Base-by-base conservation (phyloP, 2,329 filamentous ascomycete genomes). In the Ceratocystis variospora region DNA sequence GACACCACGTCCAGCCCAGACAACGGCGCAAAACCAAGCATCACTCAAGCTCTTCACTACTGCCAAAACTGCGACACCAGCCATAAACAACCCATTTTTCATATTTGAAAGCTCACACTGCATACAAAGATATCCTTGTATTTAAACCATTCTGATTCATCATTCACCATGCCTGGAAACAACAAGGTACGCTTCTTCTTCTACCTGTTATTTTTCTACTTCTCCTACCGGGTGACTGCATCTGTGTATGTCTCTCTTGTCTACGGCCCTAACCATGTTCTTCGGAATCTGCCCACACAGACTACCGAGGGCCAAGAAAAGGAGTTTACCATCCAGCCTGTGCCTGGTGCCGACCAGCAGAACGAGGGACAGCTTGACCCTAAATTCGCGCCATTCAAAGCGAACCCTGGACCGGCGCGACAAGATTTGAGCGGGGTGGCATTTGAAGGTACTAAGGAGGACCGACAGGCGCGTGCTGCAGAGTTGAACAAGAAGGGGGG, bases 361-460 rank as follows among this genome's bases (percentile, higher is more conserved):
- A 71, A 74, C 70, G 19, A 59, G 59, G 33, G 44, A 10, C 33
- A 19, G 8, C 1, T 31, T 15, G 75, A 80, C 73, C 72, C 76
- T 71, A 79, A 79, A 73, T 79, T 83, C 71, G 76, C 78, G 65
- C 77, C 81, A 45, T 78, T 81, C 72, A 73, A 79, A 66, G 83
- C 83, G 19, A 76, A 81, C 63, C 84, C 83, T 12, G 84, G 84
- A 44, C 84, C 84, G 17, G 83, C 77, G 33, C 71, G 84, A 31
- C 77, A 81, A 19, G 74, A 83, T 69, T 77, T 80, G 68, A 79
- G 84, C 76, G 79, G 79, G 17, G 75, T 75, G 44, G 73, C 80
- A 63, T 73, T 81, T 73, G 83, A 86, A 76, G 84, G 83, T 17
- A 83, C 81, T 67, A 87, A 87, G 75, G 86, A 88, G 73, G 87